These are phyloP conservation scores for Malassezia equina DNA, from an alignment of 1,284 basidiomycete genomes.

Conservation along the genomic window DNA sequence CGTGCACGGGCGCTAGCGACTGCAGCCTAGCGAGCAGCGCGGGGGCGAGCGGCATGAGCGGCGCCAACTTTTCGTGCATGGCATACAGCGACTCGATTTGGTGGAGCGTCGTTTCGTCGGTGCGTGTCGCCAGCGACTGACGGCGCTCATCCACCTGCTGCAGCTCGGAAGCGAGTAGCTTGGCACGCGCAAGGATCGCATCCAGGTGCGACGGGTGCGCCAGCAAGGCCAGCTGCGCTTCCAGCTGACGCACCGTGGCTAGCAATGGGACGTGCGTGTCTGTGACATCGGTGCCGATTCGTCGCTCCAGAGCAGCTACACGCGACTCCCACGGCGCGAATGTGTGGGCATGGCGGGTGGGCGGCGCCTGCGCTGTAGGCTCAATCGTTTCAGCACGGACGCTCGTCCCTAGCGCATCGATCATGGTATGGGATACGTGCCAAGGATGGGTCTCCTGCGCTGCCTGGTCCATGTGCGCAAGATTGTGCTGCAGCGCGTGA, in stretches of 20 bases:
- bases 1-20: constrained; percentile 71
- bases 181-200: constrained; percentile 85
- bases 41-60: constrained; percentile 76
- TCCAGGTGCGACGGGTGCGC: constrained; percentile 94
- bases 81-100: constrained; percentile 53
- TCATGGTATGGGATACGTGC: not conserved
- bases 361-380: not conserved
- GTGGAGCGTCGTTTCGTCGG: constrained; percentile 40
- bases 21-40: constrained; percentile 78
- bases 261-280: constrained; percentile 59
- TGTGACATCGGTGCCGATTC: constrained; percentile 22
- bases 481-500: not conserved
- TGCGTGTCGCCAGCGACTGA: constrained; percentile 44
- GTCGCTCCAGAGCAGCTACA: constrained; percentile 23
- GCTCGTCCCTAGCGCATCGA: not conserved
- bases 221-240: constrained; percentile 72
- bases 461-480: not conserved
- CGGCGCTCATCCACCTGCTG: constrained; percentile 63
- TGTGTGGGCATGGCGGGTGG: not conserved
- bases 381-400: not conserved
- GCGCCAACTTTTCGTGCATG: constrained; percentile 69
- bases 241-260: constrained; percentile 68
- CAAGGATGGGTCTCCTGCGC: not conserved
- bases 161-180: constrained; percentile 80
- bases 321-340: constrained; percentile 12